Percentiles rank a stretch among this genome's conserved stretches.
Evolutionary conservation across 371 early-diverging fungal genomes (phyloP).

Genomic region (Rhizopus sp.): DNA sequence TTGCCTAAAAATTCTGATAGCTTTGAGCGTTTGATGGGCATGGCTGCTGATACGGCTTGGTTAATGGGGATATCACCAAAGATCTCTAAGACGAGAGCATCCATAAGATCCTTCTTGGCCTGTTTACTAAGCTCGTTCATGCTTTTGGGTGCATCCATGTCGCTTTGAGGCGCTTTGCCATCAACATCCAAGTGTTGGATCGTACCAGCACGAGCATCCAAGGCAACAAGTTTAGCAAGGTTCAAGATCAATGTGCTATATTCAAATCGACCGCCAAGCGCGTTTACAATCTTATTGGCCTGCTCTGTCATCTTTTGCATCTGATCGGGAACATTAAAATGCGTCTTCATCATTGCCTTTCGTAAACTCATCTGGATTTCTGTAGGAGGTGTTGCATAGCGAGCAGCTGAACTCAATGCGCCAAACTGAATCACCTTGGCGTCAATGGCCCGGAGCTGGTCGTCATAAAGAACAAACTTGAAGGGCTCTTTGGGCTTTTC

Average conservation of each 20-base stretch:
- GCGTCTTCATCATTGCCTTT: conserved; percentile 32
- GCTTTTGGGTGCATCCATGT: conserved; percentile 2
- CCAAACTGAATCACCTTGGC: conserved; percentile 42
- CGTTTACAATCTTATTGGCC: conserved; percentile 24
- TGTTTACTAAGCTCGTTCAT: conserved; percentile 22
- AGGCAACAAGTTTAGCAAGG: conserved; percentile 29
- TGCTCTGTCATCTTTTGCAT: conserved; percentile 23
- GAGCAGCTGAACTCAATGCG: conserved; percentile 41
- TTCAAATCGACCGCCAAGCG: conserved; percentile 36
- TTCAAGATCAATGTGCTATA: conserved; percentile 41
- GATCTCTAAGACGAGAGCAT: conserved; percentile 38
- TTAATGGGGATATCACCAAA: conserved; percentile 54
- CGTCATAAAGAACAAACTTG: conserved; percentile 25
- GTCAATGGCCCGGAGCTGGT: conserved; percentile 21
- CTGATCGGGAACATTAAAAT: conserved; percentile 38
- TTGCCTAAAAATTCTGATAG: conserved; percentile 20
- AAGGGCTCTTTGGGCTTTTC: conserved; percentile 27
- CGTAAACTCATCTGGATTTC: conserved; percentile 28
- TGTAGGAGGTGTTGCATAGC: conserved; percentile 25
- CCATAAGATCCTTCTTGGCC: conserved; percentile 34
- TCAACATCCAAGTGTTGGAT: conserved; percentile 19
- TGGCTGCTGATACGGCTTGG: conserved; percentile 45
- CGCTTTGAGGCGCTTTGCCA: conserved; percentile 7
- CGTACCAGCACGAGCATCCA: conserved; percentile 32
- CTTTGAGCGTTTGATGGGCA: conserved; percentile 31